Evolutionary conservation across 2,329 filamentous ascomycete species (phyloP), one percentile per base, ranked within the genome.

Genomic region (Colletotrichum lupini): DNA sequence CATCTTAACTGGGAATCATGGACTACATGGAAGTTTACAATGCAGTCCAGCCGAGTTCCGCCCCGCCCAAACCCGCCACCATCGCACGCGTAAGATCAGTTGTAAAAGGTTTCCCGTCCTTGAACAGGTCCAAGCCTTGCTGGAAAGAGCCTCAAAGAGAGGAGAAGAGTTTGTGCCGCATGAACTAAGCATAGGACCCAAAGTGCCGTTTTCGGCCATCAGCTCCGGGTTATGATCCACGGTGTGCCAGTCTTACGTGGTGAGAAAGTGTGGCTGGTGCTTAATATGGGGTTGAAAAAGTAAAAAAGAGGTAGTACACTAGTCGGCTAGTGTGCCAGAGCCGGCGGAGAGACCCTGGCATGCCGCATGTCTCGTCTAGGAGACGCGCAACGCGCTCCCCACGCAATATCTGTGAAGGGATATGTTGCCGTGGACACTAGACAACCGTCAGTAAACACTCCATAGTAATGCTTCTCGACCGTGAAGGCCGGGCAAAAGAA

Each of bases 371-470:
- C 69, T 68, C 69, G 58, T 58, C 66, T 68, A 55, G 16, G 66
- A 72, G 65, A 72, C 66, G 69, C 63, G 68, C 68, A 71, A 71
- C 68, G 63, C 68, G 68, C 35, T 71, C 68, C 28, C 67, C 63
- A 71, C 63, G 57, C 57, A 67, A 56, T 24, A 26, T 57, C 61
- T 52, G 46, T 24, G 52, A 64, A 28, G 8, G 56, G 49, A 46
- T 37, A 53, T 61, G 42, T 56, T 61, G 62, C 68, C 56, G 55
- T 66, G 46, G 62, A 58, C 68, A 67, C 56, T 64, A 26, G 42
- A 28, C 37, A 61, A 70, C 32, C 37, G 55, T 59, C 53, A 67
- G 35, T 67, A 60, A 24, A 61, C 46, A 62, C 32, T n/a, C 16
- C 35, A 24, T 59, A 30, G 53, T 52, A 22, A 14, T 22, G 53